Percentiles rank a stretch among this genome's conserved stretches.
These are phyloP conservation scores for Dictyostelium purpureum DNA, from an alignment of 78 protist species.

Conservation along the genomic window DNA sequence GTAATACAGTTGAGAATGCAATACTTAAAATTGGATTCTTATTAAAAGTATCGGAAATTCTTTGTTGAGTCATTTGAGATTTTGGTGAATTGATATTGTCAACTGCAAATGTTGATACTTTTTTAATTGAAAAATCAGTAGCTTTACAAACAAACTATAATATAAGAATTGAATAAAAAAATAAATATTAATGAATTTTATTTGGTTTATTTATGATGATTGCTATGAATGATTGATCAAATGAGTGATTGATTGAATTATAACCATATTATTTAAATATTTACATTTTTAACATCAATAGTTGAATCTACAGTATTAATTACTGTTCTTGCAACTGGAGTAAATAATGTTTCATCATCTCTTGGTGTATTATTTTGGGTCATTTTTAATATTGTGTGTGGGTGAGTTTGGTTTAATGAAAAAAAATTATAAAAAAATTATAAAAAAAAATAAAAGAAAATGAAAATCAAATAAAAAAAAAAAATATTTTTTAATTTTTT, in stretches of 20 bases:
- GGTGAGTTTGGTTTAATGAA: neutral
- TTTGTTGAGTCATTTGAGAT: too few relatives aligned
- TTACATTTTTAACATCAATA: neutral
- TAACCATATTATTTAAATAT: neutral
- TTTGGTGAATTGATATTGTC: neutral
- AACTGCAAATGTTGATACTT: neutral
- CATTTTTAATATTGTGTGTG: neutral
- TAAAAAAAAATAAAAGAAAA: neutral
- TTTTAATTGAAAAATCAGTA: neutral
- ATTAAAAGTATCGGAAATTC: too few relatives aligned
- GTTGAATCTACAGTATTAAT: neutral
- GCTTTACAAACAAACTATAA: too few relatives aligned
- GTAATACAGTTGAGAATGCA: conserved; percentile 24
- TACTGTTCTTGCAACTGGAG: neutral
- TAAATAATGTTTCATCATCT: neutral
- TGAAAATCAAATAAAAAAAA: neutral
- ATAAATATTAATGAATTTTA: neutral
- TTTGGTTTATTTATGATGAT: neutral
- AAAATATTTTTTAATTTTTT: neutral
- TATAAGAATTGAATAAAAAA: neutral
- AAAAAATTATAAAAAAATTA: neutral
- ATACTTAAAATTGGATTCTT: neutral
- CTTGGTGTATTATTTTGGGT: neutral
- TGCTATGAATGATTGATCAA: neutral
- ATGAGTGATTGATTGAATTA: neutral